A percentile compares a stretch with the other conserved stretches of the same genome.
Evolutionary conservation across 148 eudicot genomes (phyloP).

Genomic region (Linanthus parryae): DNA sequence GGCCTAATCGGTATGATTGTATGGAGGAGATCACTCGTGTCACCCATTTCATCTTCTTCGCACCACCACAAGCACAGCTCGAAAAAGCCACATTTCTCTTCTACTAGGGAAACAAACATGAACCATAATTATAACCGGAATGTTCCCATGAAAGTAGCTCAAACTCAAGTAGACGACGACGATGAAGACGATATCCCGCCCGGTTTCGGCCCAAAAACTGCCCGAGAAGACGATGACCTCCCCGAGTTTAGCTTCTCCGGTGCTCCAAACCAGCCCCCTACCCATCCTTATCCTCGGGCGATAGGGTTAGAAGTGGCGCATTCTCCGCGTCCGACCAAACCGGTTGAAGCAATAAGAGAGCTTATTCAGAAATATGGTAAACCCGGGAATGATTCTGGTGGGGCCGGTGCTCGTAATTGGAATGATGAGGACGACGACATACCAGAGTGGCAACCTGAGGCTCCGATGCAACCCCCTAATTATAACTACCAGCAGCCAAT

Average conservation of each 20-base stretch:
- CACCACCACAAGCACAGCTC: conserved; percentile 42
- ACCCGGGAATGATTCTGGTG: conserved; percentile 23
- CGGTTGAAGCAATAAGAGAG: conserved; percentile 69
- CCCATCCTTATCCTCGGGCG: conserved; percentile 2
- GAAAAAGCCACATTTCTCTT: conserved; percentile 39
- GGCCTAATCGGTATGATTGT: conserved; percentile 89
- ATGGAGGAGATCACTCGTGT: conserved; percentile 71
- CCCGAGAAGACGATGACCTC: conserved; percentile 83
- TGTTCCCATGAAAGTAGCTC: conserved; percentile 29
- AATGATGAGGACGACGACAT: conserved; percentile 88
- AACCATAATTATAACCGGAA: not conserved
- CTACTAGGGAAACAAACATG: too few species aligned
- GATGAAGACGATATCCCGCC: conserved; percentile 82
- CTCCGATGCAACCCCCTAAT: conserved; percentile 1
- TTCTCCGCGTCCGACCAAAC: conserved; percentile 19
- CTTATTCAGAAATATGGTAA: conserved; percentile 81
- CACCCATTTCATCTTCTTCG: conserved; percentile 52
- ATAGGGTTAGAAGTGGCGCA: too few species aligned
- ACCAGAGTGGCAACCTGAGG: conserved; percentile 90
- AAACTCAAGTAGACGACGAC: conserved; percentile 36
- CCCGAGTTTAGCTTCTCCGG: conserved; percentile 83
- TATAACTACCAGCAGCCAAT: conserved; percentile 14
- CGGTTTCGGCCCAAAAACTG: conserved; percentile 71
- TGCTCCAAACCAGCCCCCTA: conserved; percentile 14
- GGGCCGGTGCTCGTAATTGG: conserved; percentile 42